Evolutionary conservation across 768 basidiomycete genomes (phyloP), one percentile per base, ranked within the genome.

Genomic region (Trametes villosa): DNA sequence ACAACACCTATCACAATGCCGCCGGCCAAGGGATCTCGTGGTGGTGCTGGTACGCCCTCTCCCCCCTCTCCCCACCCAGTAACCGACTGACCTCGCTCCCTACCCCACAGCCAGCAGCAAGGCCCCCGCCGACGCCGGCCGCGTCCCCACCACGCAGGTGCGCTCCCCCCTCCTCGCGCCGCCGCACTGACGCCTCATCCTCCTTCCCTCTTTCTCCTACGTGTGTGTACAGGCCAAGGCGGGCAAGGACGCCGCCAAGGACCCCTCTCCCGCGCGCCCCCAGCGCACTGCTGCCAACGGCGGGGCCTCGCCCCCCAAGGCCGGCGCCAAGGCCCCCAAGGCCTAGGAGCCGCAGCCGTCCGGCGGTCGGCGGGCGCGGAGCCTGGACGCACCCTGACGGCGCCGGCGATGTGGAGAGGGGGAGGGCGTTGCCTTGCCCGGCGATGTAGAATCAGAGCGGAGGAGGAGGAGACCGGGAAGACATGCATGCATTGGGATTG

Each of bases 101-200:
- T 5, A 3, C 24, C 26, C 20, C 13, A 4, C 36, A 62, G 60
- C 60, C 36, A 57, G 60, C 53, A 56, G 45, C 56, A 70, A 68
- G 62, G 68, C 57, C 40, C 33, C 51, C 36, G n/a, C 67, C 20
- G 69, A 66, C 48, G 65, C 69, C 15, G 51, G 69, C 15, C 69
- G 71, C 38, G 66, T 70, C 51, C 69, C 68, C 65, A 65, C 71
- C 8, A 60, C 69, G 38, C 71, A 70, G 67, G 71, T 72, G 52
- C 40, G 65, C 46, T 11, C 31, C 6, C 45, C 15, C 26, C 42
- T 11, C 13, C 27, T 18, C 42, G 42, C 41, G 20, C 31, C 29
- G 30, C 48, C 0, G 29, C 12, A 15, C 24, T 44, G 33, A 3
- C 22, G 41, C 34, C 18, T 47, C 47, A 27, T 55, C 41, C 53